phyloP scores from a whole-genome alignment of 2,329 filamentous ascomycete species.

The Penicillium hesseltinei region DNA sequence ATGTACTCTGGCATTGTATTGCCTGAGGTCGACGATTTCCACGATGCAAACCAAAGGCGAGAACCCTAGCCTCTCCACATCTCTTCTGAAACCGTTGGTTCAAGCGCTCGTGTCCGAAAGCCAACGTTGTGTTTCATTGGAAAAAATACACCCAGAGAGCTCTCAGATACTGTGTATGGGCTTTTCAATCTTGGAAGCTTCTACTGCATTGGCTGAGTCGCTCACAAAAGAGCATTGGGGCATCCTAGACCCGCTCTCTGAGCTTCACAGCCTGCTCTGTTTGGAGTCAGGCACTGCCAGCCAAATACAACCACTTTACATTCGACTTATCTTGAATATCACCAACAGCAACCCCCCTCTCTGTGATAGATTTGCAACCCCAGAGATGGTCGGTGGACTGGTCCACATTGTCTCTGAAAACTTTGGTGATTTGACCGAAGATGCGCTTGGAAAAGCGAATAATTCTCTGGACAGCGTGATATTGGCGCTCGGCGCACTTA shows the following conservation, averaged over 20 bases:
- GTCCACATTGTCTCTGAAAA: slow-evolving; percentile 37
- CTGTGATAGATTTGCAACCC: slow-evolving; percentile 63
- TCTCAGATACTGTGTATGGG: slow-evolving; percentile 28
- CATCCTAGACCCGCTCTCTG: slow-evolving; percentile 31
- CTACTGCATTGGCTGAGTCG: slow-evolving; percentile 31
- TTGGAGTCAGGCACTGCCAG: slow-evolving; percentile 18
- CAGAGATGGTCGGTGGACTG: slow-evolving; percentile 38
- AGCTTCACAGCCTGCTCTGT: slow-evolving; percentile 42
- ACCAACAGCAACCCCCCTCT: slow-evolving; percentile 75
- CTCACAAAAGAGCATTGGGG: slow-evolving; percentile 28
- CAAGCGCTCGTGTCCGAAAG: slow-evolving; percentile 26
- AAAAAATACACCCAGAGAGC: slow-evolving; percentile 8
- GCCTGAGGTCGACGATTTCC: slow-evolving; percentile 33
- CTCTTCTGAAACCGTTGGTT: slow-evolving; percentile 31
- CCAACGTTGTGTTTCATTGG: background rate
- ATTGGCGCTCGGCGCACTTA: slow-evolving; percentile 75
- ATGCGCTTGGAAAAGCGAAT: slow-evolving; percentile 44
- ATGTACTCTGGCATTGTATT: slow-evolving; percentile 34
- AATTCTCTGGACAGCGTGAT: slow-evolving; percentile 69
- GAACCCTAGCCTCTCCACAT: slow-evolving; percentile 26
- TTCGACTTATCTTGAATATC: slow-evolving; percentile 77
- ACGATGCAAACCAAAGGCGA: slow-evolving; percentile 34
- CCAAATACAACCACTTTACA: slow-evolving; percentile 42
- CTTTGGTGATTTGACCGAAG: slow-evolving; percentile 30
- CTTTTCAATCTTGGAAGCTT: slow-evolving; percentile 41